These are phyloP conservation scores for Moniliella sp. DNA, from an alignment of 1,284 basidiomycete species.

Conservation along the genomic window DNA sequence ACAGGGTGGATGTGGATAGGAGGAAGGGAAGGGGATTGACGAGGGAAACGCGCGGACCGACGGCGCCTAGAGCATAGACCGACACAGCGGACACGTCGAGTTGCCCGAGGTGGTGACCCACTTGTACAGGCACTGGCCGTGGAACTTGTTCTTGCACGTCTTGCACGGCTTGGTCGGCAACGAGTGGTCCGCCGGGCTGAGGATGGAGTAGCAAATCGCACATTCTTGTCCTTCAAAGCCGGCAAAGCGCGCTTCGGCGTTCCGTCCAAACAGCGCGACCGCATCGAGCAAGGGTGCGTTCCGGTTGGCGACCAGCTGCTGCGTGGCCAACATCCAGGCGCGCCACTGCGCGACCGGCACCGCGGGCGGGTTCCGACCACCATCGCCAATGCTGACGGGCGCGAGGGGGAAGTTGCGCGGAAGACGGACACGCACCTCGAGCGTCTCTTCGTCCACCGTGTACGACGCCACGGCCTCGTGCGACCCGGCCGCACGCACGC, in stretches of 20 bases:
- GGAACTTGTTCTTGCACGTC: constrained; percentile 84
- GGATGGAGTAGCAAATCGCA: constrained; percentile 48
- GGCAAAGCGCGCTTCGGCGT: constrained; percentile 44
- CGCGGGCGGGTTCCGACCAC: constrained; percentile 53
- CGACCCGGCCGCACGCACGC: constrained; percentile 47
- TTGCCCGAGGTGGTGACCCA: constrained; percentile 74
- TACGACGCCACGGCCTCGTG: constrained; percentile 42
- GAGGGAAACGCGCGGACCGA: too few relatives aligned
- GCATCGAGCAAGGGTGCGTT: constrained; percentile 80
- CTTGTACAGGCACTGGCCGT: constrained; percentile 40
- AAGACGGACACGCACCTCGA: constrained; percentile 71
- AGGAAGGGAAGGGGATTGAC: too few relatives aligned
- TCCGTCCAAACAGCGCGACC: constrained; percentile 78
- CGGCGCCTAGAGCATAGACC: constrained; percentile 42
- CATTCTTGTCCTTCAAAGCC: constrained; percentile 26
- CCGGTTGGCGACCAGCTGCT: constrained; percentile 63
- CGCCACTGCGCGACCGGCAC: constrained; percentile 78
- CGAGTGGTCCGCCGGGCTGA: constrained; percentile 60
- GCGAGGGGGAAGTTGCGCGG: constrained; percentile 78
- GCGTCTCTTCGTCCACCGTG: constrained; percentile 72
- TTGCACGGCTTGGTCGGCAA: constrained; percentile 77
- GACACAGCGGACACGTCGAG: constrained; percentile 72
- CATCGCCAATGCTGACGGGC: constrained; percentile 64
- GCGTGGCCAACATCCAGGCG: constrained; percentile 76
- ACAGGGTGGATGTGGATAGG: too few relatives aligned